Evolutionary conservation across 176 grass and related monocot genomes (phyloP).

Genomic region (Urochloa ruziziensis): DNA sequence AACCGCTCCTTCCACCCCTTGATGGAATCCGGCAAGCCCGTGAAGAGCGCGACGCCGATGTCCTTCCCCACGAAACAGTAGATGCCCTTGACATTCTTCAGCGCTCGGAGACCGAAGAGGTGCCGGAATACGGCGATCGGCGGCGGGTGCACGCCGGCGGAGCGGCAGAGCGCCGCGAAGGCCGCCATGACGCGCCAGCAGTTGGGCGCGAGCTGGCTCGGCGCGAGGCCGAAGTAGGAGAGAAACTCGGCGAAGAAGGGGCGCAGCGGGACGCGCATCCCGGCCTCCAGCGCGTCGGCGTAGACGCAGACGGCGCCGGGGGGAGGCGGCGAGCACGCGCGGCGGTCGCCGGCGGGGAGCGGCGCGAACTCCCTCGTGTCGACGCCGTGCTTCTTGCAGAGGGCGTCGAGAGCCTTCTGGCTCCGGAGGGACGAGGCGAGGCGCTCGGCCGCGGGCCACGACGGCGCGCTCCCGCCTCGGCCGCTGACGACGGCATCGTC

Average conservation of each 20-base stretch:
- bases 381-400: neutral
- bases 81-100: neutral
- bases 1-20: neutral
- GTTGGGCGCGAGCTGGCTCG: slow-evolving; percentile 28
- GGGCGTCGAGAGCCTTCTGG: neutral
- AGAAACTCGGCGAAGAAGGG: neutral
- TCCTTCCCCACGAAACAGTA: neutral
- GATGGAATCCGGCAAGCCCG: neutral
- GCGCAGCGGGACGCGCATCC: slow-evolving; percentile 6
- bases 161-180: slow-evolving; percentile 2
- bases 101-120: neutral
- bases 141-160: neutral
- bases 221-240: slow-evolving; percentile 8
- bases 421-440: neutral
- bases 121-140: neutral
- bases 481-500: no score
- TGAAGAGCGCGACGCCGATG: neutral
- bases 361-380: neutral
- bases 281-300: neutral
- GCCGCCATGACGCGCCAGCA: slow-evolving; percentile 21
- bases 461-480: no score
- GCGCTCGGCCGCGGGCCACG: no score
- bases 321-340: neutral
- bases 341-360: neutral
- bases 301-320: neutral